A percentile compares a stretch with the other conserved stretches of the same genome.
Evolutionary conservation across 768 basidiomycete genomes (phyloP).

Genomic region (Porphyrellus cyaneotinctus): DNA sequence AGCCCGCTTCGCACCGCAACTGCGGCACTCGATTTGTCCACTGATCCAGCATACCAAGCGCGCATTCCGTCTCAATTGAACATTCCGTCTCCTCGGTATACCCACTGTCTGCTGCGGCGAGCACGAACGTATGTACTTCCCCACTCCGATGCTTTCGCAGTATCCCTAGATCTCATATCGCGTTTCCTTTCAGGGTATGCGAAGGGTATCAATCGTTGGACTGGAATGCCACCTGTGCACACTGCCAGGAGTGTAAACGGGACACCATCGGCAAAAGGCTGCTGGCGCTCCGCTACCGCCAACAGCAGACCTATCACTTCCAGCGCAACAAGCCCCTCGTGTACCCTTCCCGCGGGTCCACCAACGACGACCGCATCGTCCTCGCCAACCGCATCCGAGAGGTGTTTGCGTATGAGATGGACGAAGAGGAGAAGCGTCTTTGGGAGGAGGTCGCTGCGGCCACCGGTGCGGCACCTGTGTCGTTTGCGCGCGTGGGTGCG

Average conservation of each 20-base stretch:
- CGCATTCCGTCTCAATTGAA: slow-evolving; percentile 24
- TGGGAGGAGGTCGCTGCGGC: slow-evolving; percentile 29
- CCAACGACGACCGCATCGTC: slow-evolving; percentile 5
- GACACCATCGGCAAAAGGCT: slow-evolving; percentile 27
- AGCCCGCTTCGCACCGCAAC: slow-evolving; percentile 27
- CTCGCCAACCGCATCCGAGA: slow-evolving; percentile 11
- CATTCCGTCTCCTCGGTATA: slow-evolving; percentile 21
- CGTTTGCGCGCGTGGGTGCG: slow-evolving; percentile 16
- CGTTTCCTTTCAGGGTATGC: slow-evolving; percentile 17
- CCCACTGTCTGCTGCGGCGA: slow-evolving; percentile 12
- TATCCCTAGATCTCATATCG: slow-evolving; percentile 4
- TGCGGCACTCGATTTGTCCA: slow-evolving; percentile 10
- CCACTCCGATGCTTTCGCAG: not conserved
- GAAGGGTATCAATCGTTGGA: slow-evolving; percentile 21
- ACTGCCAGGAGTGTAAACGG: slow-evolving; percentile 28
- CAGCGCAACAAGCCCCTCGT: slow-evolving; percentile 4
- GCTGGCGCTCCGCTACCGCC: slow-evolving; percentile 19
- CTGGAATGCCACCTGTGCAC: slow-evolving; percentile 20
- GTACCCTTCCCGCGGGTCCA: not conserved
- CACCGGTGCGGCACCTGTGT: slow-evolving; percentile 12
- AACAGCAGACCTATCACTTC: slow-evolving; percentile 3
- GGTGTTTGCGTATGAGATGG: slow-evolving; percentile 16
- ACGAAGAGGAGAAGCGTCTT: slow-evolving; percentile 27
- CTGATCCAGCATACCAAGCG: slow-evolving; percentile 13
- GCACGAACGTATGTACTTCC: slow-evolving; percentile 26